Conservation (phyloP, 306 rosid species). For the Cucurbita ficifolia region DNA sequence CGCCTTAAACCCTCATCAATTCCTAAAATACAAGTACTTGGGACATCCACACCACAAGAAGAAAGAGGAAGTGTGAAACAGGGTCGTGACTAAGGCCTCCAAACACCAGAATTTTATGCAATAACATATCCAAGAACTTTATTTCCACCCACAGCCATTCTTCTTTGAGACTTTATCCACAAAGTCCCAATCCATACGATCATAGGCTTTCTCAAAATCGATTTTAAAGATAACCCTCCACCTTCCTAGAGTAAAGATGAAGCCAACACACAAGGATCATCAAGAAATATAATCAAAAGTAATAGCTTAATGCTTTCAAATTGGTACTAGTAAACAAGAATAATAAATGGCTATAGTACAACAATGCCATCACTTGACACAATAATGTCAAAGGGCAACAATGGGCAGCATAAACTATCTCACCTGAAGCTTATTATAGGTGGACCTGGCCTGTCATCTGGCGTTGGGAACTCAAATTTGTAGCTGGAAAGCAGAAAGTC, state of each 20-base stretch:
- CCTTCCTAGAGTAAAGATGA: neutral
- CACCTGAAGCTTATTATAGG: slow-evolving; percentile 99
- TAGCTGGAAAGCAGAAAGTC: slow-evolving; percentile 44
- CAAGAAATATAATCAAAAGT: neutral
- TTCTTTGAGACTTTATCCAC: no score
- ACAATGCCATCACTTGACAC: neutral
- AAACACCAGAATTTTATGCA: no score
- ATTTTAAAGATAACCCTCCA: neutral
- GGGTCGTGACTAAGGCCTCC: no score
- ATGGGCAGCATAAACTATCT: neutral
- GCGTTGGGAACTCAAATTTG: slow-evolving; percentile 98
- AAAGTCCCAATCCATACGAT: no score
- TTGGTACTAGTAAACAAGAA: neutral
- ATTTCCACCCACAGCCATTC: neutral
- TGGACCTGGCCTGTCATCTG: slow-evolving; percentile 97
- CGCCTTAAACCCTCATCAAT: no score
- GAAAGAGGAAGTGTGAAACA: no score
- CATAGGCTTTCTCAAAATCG: neutral
- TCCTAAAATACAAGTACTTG: no score
- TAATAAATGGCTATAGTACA: neutral
- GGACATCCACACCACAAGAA: no score
- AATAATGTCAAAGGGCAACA: neutral
- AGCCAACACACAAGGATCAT: neutral
- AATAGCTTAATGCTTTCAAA: neutral
- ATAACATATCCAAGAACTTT: neutral